Conservation (phyloP, 78 protist genomes). For the Dictyostelium intermedium region DNA sequence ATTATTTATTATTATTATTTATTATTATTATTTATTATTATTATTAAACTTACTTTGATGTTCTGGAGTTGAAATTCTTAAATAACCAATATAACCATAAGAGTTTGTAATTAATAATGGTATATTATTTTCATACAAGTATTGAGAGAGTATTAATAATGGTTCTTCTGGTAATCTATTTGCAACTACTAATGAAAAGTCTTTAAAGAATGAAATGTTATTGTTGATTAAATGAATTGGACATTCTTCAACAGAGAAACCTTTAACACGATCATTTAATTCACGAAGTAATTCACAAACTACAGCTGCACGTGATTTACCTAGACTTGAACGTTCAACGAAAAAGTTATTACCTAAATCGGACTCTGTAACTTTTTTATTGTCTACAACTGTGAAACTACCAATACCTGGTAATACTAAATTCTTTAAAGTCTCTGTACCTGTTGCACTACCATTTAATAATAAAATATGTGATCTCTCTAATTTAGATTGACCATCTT, state of each 20-base stretch:
- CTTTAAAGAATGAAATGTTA: slow-evolving; percentile 54
- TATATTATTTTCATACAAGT: slow-evolving; percentile 2
- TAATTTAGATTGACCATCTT: slow-evolving; percentile 91
- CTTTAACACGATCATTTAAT: slow-evolving; percentile 86
- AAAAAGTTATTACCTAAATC: slow-evolving; percentile 93
- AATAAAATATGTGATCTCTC: slow-evolving; percentile 88
- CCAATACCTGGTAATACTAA: slow-evolving; percentile 95
- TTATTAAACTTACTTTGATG: slow-evolving; percentile 70
- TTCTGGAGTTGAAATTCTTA: slow-evolving; percentile 78
- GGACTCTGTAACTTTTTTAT: slow-evolving; percentile 40
- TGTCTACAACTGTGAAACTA: slow-evolving; percentile 88
- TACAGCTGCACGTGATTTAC: slow-evolving; percentile 84
- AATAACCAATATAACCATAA: slow-evolving; percentile 89
- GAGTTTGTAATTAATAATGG: slow-evolving; percentile 81
- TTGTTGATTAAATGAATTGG: slow-evolving; percentile 69
- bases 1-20: neutral
- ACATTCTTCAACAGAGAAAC: slow-evolving; percentile 34
- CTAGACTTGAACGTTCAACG: slow-evolving; percentile 61
- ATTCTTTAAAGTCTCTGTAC: slow-evolving; percentile 95
- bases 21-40: neutral
- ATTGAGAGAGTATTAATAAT: slow-evolving; percentile 44
- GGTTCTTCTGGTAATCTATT: slow-evolving; percentile 60
- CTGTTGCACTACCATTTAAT: slow-evolving; percentile 90
- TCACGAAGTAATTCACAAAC: slow-evolving; percentile 86
- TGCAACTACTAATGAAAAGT: slow-evolving; percentile 86